phyloP scores from a whole-genome alignment of 2,329 filamentous ascomycete species.

The Aspergillus thermomutatus region DNA sequence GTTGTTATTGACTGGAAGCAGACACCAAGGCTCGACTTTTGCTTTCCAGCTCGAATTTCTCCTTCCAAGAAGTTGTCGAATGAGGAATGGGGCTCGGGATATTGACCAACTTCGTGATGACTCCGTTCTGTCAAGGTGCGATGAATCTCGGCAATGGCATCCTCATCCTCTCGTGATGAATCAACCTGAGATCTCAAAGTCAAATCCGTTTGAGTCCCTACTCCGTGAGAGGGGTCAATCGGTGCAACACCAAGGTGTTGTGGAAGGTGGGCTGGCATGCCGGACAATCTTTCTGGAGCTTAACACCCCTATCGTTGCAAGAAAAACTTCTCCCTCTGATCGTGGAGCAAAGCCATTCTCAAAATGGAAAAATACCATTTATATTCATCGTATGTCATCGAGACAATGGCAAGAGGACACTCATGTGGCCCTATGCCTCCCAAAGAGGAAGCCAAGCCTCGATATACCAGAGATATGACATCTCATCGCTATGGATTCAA shows the following conservation, averaged over 20 bases:
- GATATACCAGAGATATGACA: background rate
- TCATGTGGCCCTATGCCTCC: background rate
- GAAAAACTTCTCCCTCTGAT: background rate
- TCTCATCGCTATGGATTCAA: too few species aligned
- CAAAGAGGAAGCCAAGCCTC: background rate
- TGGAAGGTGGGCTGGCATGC: constrained; percentile 28
- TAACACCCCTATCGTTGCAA: background rate
- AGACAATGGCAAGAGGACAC: background rate
- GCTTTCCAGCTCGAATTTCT: constrained; percentile 61
- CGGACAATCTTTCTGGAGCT: constrained; percentile 2
- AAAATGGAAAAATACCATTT: background rate
- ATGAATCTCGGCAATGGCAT: constrained; percentile 31
- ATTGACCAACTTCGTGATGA: constrained; percentile 10
- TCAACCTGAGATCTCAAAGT: constrained; percentile 24
- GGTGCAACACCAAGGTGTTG: constrained; percentile 16
- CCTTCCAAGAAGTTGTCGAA: constrained; percentile 66
- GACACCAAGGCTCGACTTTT: constrained; percentile 69
- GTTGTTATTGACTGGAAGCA: constrained; percentile 70
- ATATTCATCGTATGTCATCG: background rate
- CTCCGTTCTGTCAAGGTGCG: constrained; percentile 25
- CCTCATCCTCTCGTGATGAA: constrained; percentile 26
- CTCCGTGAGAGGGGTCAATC: constrained; percentile 18
- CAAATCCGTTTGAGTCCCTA: constrained; percentile 6
- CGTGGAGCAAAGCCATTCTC: background rate
- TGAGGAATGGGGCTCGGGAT: constrained; percentile 54